Conservation (phyloP, 1,284 basidiomycete genomes). For the Papiliotrema nemorosa region DNA sequence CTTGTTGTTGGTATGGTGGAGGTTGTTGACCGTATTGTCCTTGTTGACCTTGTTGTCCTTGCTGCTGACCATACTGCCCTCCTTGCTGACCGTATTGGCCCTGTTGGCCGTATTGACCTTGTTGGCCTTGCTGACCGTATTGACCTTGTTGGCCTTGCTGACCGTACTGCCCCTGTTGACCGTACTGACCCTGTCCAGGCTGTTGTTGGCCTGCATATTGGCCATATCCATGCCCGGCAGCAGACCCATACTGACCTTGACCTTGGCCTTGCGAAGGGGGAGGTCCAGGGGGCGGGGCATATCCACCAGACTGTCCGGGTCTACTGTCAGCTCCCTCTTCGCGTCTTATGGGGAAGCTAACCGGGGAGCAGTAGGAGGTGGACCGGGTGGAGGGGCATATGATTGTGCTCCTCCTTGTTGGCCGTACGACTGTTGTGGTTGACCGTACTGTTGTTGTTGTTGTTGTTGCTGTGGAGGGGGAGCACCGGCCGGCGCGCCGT, state of each 20-base stretch:
- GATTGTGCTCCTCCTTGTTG: neutral
- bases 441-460: constrained; percentile 8
- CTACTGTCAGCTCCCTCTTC: neutral
- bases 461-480: constrained; percentile 8
- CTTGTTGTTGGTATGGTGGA: constrained; percentile 30
- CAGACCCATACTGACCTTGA: constrained; percentile 12
- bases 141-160: constrained; percentile 5
- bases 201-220: neutral
- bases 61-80: constrained; percentile 14
- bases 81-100: constrained; percentile 14
- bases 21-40: constrained; percentile 15
- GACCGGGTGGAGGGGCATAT: constrained; percentile 4
- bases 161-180: constrained; percentile 21
- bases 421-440: constrained; percentile 2
- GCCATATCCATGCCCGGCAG: too few species aligned
- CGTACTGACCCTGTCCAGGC: too few species aligned
- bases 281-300: constrained; percentile 5
- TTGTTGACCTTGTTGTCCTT: constrained; percentile 17
- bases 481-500: constrained; percentile 12
- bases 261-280: constrained; percentile 11
- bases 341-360: neutral
- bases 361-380: neutral
- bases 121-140: constrained; percentile 12
- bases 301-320: neutral
- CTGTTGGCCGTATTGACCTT: constrained; percentile 23